Percentiles rank a stretch among this genome's conserved stretches.
Conservation (phyloP, 441 rosid species). For the Arabidopsis lyrata region DNA sequence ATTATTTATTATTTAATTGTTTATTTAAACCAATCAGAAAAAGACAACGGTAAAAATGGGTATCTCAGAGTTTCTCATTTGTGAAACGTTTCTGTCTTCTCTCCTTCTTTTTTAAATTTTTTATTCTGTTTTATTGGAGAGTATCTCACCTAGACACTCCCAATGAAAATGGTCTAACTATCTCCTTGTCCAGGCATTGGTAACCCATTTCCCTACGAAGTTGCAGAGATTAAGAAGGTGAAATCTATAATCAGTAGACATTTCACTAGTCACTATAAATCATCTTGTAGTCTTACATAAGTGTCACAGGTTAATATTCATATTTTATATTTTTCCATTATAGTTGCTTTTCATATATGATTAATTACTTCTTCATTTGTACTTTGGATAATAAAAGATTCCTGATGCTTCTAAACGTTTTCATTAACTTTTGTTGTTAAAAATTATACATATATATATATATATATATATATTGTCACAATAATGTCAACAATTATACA, state of each 20-base stretch:
- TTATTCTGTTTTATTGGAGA: too few species aligned
- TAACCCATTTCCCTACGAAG: conserved; percentile 69
- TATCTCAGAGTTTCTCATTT: too few species aligned
- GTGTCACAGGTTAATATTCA: neutral
- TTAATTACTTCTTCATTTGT: conserved; percentile 2
- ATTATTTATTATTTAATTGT: too few species aligned
- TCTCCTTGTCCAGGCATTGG: conserved; percentile 84
- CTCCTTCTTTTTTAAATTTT: too few species aligned
- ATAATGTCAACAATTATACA: too few species aligned
- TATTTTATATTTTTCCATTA: neutral
- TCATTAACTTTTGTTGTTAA: neutral
- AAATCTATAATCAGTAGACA: conserved; percentile 10
- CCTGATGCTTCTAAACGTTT: conserved; percentile 17
- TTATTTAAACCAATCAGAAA: too few species aligned
- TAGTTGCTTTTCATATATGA: conserved; percentile 24
- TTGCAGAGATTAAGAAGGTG: conserved; percentile 73
- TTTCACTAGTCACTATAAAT: neutral
- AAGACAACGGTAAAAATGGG: too few species aligned
- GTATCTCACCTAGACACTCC: too few species aligned
- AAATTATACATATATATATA: neutral
- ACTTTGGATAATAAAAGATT: conserved; percentile 12
- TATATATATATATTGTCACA: too few species aligned
- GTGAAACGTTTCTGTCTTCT: too few species aligned
- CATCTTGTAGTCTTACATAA: neutral
- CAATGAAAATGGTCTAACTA: too few species aligned